Evolutionary conservation across 768 basidiomycete genomes (phyloP).

Genomic region (Ramaria rubella): DNA sequence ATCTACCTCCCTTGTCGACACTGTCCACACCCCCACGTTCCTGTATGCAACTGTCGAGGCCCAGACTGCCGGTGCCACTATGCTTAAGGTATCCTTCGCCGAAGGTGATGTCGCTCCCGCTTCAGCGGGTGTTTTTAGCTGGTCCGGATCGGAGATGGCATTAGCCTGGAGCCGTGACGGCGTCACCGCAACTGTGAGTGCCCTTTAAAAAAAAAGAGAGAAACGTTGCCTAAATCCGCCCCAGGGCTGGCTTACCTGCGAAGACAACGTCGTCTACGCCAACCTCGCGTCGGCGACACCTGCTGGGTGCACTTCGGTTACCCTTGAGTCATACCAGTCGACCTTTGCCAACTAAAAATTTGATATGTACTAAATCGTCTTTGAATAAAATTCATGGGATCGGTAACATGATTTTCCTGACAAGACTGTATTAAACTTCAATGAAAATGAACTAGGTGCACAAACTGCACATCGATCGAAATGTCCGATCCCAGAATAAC

Average conservation of each 20-base stretch:
- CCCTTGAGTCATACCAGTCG: neutral
- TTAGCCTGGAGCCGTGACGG: slow-evolving; percentile 5
- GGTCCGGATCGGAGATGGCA: slow-evolving; percentile 1
- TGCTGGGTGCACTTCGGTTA: neutral
- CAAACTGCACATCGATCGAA: no score
- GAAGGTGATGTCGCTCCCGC: neutral
- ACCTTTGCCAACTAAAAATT: neutral
- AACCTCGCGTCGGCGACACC: slow-evolving; percentile 1
- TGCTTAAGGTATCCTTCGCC: slow-evolving; percentile 3
- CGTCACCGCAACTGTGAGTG: slow-evolving; percentile 1
- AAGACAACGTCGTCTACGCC: neutral
- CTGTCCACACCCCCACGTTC: slow-evolving; percentile 7
- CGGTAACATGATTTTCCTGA: no score
- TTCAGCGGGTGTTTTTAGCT: neutral
- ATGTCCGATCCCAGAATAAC: no score
- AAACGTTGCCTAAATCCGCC: neutral
- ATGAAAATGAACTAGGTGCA: no score
- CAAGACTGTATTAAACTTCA: no score
- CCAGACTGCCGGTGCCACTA: slow-evolving; percentile 1
- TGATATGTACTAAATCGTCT: no score
- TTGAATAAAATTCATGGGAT: no score
- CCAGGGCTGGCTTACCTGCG: slow-evolving; percentile 3
- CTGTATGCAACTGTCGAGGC: slow-evolving; percentile 4
- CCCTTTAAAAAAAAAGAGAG: neutral
- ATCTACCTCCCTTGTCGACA: slow-evolving; percentile 1